Conservation (phyloP, 768 basidiomycete species). For the Rhodocollybia butyracea region DNA sequence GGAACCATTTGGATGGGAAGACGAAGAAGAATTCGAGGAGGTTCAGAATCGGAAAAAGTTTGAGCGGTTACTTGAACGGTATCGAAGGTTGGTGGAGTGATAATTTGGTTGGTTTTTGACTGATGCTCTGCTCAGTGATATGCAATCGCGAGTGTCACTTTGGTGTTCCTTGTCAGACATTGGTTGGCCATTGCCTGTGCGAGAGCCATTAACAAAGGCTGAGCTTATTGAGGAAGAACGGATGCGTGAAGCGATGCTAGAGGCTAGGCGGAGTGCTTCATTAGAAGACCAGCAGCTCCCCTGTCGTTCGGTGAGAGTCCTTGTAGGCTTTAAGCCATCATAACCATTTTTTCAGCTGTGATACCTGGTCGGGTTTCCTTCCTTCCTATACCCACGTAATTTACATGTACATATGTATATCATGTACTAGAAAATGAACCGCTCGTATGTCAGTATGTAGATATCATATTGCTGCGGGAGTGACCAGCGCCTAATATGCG, state of each 20-base stretch:
- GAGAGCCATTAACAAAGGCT: constrained; percentile 64
- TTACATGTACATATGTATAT: no score
- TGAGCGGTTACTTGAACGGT: constrained; percentile 56
- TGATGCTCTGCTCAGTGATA: constrained; percentile 42
- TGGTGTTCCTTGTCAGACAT: constrained; percentile 61
- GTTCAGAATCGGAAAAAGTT: constrained; percentile 55
- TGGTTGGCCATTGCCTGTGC: constrained; percentile 56
- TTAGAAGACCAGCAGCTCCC: constrained; percentile 50
- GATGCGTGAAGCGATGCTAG: constrained; percentile 55
- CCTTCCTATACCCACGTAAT: no score
- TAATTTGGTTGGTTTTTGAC: background rate
- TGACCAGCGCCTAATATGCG: no score
- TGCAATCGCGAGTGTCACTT: constrained; percentile 58
- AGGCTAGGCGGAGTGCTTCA: constrained; percentile 50
- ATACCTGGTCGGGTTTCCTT: no score
- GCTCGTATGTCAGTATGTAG: no score
- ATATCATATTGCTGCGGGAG: no score
- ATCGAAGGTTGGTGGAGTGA: constrained; percentile 40
- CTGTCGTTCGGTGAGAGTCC: constrained; percentile 57
- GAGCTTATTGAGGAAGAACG: constrained; percentile 68
- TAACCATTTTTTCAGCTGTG: background rate
- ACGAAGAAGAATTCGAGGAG: constrained; percentile 58
- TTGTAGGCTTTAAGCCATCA: constrained; percentile 56
- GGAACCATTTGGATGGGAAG: constrained; percentile 65
- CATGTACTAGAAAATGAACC: no score